Evolutionary conservation across 495 filamentous ascomycete species (phyloP), one percentile per base, ranked within the genome.

Genomic region (Neurospora sp.): DNA sequence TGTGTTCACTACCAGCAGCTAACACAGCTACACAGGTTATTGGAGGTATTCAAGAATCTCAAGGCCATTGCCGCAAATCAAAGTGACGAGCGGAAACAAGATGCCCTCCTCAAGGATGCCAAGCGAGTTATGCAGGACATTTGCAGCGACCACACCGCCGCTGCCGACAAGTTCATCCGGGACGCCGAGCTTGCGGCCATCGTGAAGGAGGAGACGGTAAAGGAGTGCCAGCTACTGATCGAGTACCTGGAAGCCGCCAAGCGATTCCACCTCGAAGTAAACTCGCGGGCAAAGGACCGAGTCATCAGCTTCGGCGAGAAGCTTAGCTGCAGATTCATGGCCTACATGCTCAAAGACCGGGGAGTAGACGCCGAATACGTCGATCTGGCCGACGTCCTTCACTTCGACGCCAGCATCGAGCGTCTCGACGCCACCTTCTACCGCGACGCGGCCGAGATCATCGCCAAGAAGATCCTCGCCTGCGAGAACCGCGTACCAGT

Each of bases 271-370:
- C 79, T 89, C 35, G 86, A 94, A 78, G 92, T 97, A 76, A 94
- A 92, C 79, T 87, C 89, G 3, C 87, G 91, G 73, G 92, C 90
- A 35, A 93, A 95, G 79, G 95, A 99, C 79, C 91, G 92, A 73
- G 92, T 99, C 20, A 89, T 98, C 45, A 93, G 93, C 78, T 91
- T 93, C 65, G 96, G 96, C 22, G 96, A 99, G 84, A 98, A 97
- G 81, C 83, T 99, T 39, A 93, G 92, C 80, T 97, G 94, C 81
- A 86, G 89, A 35, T 93, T 96, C 76, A 91, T 99, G 89, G 88
- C 94, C 10, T 89, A 91, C 14, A 77, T 97, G 68, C 83, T 98
- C 59, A 88, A 91, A 79, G 93, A 97, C 72, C 81, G 76, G 79
- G 90, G 92, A 41, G 88, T 96, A 3, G 88, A 91, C 61, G 92